Percentiles rank a stretch among this genome's conserved stretches.
These are phyloP conservation scores for Globisporangium canariense DNA, from an alignment of 352 stramenopile genomes.

Conservation along the genomic window DNA sequence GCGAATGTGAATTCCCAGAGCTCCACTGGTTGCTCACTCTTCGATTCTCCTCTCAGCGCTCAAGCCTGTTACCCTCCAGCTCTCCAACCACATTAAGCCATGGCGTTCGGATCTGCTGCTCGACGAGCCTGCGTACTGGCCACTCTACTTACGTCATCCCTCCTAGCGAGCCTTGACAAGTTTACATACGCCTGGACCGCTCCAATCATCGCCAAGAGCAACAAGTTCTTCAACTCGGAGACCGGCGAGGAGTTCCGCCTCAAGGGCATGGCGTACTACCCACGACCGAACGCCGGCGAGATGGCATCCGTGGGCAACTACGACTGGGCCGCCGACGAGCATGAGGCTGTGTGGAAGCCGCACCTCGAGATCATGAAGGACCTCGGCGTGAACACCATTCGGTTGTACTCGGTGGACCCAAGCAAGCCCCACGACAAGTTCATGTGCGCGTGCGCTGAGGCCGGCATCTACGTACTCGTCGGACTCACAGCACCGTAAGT, in stretches of 20 bases:
- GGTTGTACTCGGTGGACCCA: constrained; percentile 64
- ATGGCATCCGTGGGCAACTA: constrained; percentile 48
- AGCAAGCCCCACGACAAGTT: constrained; percentile 68
- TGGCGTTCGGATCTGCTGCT: constrained; percentile 12
- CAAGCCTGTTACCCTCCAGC: background rate
- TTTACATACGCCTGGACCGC: constrained; percentile 12
- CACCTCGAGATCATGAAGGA: constrained; percentile 54
- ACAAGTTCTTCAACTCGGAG: constrained; percentile 61
- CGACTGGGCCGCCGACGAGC: constrained; percentile 62
- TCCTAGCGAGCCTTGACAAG: background rate
- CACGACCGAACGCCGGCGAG: constrained; percentile 55
- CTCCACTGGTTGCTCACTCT: background rate
- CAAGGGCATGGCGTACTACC: constrained; percentile 61
- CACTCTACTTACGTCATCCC: background rate
- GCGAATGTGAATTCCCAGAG: background rate
- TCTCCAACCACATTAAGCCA: background rate
- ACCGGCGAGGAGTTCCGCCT: constrained; percentile 50
- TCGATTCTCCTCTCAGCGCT: background rate
- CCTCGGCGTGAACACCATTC: constrained; percentile 61
- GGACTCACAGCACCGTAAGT: constrained; percentile 54
- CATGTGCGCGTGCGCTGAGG: constrained; percentile 66
- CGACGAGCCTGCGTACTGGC: constrained; percentile 8
- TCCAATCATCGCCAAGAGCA: constrained; percentile 43
- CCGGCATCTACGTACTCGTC: constrained; percentile 71
- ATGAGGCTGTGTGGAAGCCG: constrained; percentile 46